Conservation (phyloP, 2,329 filamentous ascomycete genomes). For the Knufia fluminis region DNA sequence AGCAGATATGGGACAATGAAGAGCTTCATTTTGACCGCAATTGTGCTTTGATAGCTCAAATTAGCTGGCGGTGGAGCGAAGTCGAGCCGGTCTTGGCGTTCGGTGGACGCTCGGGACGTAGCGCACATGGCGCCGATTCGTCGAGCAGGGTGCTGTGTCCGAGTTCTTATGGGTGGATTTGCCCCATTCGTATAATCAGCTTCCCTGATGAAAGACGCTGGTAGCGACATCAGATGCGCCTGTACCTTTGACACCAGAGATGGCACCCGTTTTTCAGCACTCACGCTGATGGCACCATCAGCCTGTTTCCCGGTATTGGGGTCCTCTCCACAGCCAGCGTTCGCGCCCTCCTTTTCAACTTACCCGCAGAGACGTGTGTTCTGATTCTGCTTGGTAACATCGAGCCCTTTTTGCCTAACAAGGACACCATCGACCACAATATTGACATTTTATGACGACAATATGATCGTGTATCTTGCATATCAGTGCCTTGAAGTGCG, state of each 20-base stretch:
- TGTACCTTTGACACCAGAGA: slow-evolving; percentile 48
- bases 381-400: slow-evolving; percentile 54
- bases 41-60: too few species aligned
- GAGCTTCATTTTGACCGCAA: too few species aligned
- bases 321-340: slow-evolving; percentile 57
- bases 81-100: too few species aligned
- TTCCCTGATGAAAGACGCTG: not conserved
- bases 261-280: slow-evolving; percentile 48
- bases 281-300: slow-evolving; percentile 42
- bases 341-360: slow-evolving; percentile 31
- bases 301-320: slow-evolving; percentile 37
- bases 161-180: too few species aligned
- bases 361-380: slow-evolving; percentile 54
- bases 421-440: slow-evolving; percentile 58
- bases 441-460: slow-evolving; percentile 72
- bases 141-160: too few species aligned
- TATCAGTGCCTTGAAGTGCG: slow-evolving; percentile 63
- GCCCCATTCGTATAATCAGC: too few species aligned
- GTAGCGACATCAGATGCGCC: slow-evolving; percentile 37
- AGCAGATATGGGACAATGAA: too few species aligned
- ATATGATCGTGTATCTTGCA: slow-evolving; percentile 74
- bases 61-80: too few species aligned
- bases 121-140: too few species aligned
- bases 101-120: too few species aligned
- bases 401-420: slow-evolving; percentile 56